Evolutionary conservation across 805 yeast genomes (phyloP).

Genomic region (Cyberlindnera euphorbiiphila): DNA sequence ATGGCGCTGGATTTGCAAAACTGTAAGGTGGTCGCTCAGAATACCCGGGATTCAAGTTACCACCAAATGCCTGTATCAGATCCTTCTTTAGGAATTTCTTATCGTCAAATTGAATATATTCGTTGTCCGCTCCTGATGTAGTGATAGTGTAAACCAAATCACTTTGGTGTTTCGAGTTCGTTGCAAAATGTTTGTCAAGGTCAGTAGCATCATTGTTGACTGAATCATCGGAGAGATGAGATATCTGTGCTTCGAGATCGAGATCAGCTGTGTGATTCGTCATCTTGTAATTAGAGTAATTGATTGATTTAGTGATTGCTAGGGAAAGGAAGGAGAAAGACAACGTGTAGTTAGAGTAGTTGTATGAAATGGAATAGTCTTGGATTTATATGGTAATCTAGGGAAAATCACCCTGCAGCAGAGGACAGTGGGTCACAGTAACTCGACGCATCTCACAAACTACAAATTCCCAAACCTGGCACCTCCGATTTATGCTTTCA

Average conservation of each 20-base stretch:
- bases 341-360: too few species aligned
- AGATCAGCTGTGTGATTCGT: too few species aligned
- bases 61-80: constrained; percentile 61
- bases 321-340: too few species aligned
- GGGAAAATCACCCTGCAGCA: too few species aligned
- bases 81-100: constrained; percentile 39
- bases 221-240: constrained; percentile 19
- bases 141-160: constrained; percentile 23
- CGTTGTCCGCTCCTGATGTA: constrained; percentile 26
- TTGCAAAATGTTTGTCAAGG: constrained; percentile 11
- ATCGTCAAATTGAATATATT: constrained; percentile 25
- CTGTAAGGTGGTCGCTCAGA: constrained; percentile 45
- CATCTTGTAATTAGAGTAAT: too few species aligned
- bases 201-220: constrained; percentile 6
- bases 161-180: constrained; percentile 12
- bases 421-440: too few species aligned
- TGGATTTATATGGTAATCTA: too few species aligned
- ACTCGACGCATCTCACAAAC: too few species aligned
- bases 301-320: too few species aligned
- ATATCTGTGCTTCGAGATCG: constrained; percentile 22
- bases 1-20: constrained; percentile 62
- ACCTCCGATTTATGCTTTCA: too few species aligned
- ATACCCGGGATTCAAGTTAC: constrained; percentile 60
- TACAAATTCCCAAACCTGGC: too few species aligned
- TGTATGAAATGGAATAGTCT: too few species aligned